Base-by-base conservation (phyloP, 805 yeast species). In the Metschnikowia henanensis region DNA sequence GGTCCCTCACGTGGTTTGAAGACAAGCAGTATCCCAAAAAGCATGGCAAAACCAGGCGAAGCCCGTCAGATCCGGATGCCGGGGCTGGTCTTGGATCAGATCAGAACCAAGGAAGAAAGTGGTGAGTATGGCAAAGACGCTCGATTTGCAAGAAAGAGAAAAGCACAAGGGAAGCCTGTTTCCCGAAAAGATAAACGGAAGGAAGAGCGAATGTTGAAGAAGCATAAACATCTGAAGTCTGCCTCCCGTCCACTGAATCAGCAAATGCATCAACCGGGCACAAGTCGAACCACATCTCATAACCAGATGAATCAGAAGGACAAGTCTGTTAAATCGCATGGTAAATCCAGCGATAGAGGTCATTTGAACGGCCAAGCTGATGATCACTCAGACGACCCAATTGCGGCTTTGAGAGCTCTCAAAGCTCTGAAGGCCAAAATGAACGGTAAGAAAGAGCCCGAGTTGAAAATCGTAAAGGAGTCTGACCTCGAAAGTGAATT, bases 51-150 rank as follows among this genome's bases (percentile, higher is more conserved):
- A 19, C 35, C 22, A 19, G 35, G 25, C 7, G 64, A 60, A 19
- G 39, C 42, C 19, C 79, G 76, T 50, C 76, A 70, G n/a, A 80
- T 79, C 41, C 68, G 80, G 45, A 62, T 81, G 18, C 86, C 86
- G 1, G 83, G 81, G 2, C 53, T 62, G 28, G 58, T 80, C 15
- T 57, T 81, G 35, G 84, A 81, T 49, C 79, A 78, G 58, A 66
- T 81, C 42, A 57, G 67, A 30, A 59, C 57, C 16, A 62, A 56
- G 10, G 66, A 76, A 59, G 73, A 65, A n/a, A 60, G 56, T 19
- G 77, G 77, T 17, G 77, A 68, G 23, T 68, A 66, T 31, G 66
- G 70, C 29, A 75, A 72, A 46, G 70, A 66, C 29, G 30, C 41
- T 13, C 45, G 65, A 41, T 49, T 51, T 50, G 43, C 48, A 17